Conservation (phyloP, 2,329 filamentous ascomycete genomes). For the Scytalidium lignicola region DNA sequence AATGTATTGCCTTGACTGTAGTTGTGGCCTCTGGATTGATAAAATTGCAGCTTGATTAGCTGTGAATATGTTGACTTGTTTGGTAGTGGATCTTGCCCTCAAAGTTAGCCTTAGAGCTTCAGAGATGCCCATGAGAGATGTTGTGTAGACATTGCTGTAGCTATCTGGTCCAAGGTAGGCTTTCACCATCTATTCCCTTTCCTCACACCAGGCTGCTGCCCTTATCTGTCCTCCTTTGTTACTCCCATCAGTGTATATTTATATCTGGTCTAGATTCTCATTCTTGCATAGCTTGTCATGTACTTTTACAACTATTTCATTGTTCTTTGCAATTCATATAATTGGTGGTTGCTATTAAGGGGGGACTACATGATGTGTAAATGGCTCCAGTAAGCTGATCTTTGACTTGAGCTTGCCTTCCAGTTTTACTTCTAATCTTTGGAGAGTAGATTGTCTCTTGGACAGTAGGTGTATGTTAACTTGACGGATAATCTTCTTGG, state of each 20-base stretch:
- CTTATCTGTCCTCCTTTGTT: slow-evolving; percentile 23
- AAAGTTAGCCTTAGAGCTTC: too few species aligned
- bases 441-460: neutral
- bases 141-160: neutral
- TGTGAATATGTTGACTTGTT: too few species aligned
- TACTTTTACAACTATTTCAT: slow-evolving; percentile 5
- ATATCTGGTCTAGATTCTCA: neutral
- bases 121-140: too few species aligned
- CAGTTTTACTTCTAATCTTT: neutral
- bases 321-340: slow-evolving; percentile 1
- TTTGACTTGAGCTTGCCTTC: neutral
- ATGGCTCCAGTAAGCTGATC: neutral
- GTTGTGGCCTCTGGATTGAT: too few species aligned
- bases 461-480: neutral
- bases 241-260: slow-evolving; percentile 14
- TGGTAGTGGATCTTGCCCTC: slow-evolving; percentile 11
- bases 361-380: slow-evolving; percentile 1
- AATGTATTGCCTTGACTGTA: neutral
- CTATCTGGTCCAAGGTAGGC: too few species aligned
- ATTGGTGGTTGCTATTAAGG: slow-evolving; percentile 5
- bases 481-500: neutral
- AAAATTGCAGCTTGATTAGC: too few species aligned
- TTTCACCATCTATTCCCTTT: too few species aligned
- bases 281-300: slow-evolving; percentile 4
- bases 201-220: slow-evolving; percentile 14